Percentiles rank a stretch among this genome's conserved stretches.
These are phyloP conservation scores for Passalora sequoiae DNA, from an alignment of 2,329 filamentous ascomycete species.

Conservation along the genomic window DNA sequence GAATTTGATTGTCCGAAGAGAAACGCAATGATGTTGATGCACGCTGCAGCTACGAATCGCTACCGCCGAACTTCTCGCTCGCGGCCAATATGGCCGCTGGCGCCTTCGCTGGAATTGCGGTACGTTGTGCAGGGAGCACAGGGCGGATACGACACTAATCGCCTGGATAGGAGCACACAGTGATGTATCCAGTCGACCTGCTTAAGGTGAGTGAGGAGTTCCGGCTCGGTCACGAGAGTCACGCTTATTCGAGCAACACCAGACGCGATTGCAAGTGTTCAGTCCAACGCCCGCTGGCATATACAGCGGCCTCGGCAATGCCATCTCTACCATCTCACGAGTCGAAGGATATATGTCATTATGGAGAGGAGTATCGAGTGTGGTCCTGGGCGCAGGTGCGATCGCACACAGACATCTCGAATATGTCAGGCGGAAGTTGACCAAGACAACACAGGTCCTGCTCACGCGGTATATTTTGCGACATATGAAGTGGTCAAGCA, in stretches of 20 bases:
- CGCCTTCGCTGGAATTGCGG: slow-evolving; percentile 93
- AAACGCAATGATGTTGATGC: slow-evolving; percentile 1
- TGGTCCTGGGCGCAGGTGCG: slow-evolving; percentile 85
- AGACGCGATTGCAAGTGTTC: slow-evolving; percentile 98
- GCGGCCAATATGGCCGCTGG: slow-evolving; percentile 92
- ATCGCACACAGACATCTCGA: slow-evolving; percentile 9
- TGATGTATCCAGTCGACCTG: slow-evolving; percentile 98
- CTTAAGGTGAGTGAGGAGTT: slow-evolving; percentile 67
- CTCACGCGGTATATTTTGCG: slow-evolving; percentile 96
- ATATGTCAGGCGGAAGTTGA: background rate
- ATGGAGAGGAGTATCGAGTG: slow-evolving; percentile 95
- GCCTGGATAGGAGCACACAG: slow-evolving; percentile 75
- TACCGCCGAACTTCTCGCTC: slow-evolving; percentile 91
- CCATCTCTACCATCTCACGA: slow-evolving; percentile 84
- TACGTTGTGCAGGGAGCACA: slow-evolving; percentile 44
- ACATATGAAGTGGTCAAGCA: slow-evolving; percentile 98
- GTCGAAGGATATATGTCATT: slow-evolving; percentile 85
- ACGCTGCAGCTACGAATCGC: slow-evolving; percentile 70
- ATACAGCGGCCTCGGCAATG: slow-evolving; percentile 86
- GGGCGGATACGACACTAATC: background rate
- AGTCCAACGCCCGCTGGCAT: slow-evolving; percentile 74
- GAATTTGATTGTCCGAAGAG: background rate
- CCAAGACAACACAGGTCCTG: slow-evolving; percentile 65
- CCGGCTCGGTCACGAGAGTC: background rate
- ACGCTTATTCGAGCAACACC: slow-evolving; percentile 10